Evolutionary conservation across 2,329 filamentous ascomycete genomes (phyloP).

Genomic region (Colletotrichum aenigma): DNA sequence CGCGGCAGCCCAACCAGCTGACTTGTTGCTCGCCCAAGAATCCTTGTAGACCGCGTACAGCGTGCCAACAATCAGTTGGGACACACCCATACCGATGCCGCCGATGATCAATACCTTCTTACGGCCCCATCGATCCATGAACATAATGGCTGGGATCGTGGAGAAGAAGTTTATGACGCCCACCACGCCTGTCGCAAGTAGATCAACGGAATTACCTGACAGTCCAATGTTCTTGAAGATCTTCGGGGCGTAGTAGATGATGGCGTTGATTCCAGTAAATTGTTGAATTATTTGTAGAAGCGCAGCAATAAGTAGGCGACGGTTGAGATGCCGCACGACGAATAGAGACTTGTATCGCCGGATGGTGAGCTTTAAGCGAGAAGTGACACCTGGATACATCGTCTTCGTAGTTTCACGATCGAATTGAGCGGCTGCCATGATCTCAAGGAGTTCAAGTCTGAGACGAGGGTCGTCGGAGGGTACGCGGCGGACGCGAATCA

Average conservation of each 20-base stretch:
- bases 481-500: conserved; percentile 36
- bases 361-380: neutral
- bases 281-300: conserved; percentile 62
- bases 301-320: conserved; percentile 45
- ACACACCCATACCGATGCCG: conserved; percentile 32
- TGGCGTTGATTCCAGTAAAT: conserved; percentile 39
- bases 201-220: conserved; percentile 41
- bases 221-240: conserved; percentile 50
- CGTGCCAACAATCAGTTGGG: conserved; percentile 59
- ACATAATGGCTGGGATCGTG: conserved; percentile 39
- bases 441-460: conserved; percentile 34
- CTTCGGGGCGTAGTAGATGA: conserved; percentile 53
- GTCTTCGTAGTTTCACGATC: conserved; percentile 32
- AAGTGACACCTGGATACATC: conserved; percentile 27
- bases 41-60: conserved; percentile 54
- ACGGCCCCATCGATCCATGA: conserved; percentile 51
- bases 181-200: conserved; percentile 62
- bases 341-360: conserved; percentile 33
- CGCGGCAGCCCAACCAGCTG: conserved; percentile 62
- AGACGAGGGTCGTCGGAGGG: conserved; percentile 33
- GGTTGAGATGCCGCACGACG: conserved; percentile 31
- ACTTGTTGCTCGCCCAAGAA: conserved; percentile 47
- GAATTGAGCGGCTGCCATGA: conserved; percentile 41
- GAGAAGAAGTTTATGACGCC: conserved; percentile 59
- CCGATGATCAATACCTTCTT: conserved; percentile 40